Percentiles rank a stretch among this genome's conserved stretches.
These are phyloP conservation scores for Schwanniomyces polymorphus DNA, from an alignment of 805 yeast genomes.

Conservation along the genomic window DNA sequence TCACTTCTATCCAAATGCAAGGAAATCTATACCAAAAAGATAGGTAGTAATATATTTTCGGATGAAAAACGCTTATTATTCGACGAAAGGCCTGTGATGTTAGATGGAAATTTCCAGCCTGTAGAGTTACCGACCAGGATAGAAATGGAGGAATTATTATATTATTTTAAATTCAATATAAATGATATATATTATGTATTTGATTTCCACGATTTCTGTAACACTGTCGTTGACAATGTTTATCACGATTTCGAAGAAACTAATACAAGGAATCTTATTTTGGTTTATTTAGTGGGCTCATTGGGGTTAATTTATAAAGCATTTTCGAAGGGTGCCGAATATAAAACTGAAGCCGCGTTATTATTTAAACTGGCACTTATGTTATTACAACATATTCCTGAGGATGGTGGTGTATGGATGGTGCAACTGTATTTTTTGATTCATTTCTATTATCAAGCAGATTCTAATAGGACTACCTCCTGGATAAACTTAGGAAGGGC, in stretches of 20 bases:
- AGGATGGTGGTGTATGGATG: slow-evolving; percentile 42
- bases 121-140: slow-evolving; percentile 6
- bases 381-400: slow-evolving; percentile 28
- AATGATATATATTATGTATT: slow-evolving; percentile 41
- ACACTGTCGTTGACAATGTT: slow-evolving; percentile 23
- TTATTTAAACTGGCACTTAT: slow-evolving; percentile 36
- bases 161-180: slow-evolving; percentile 34
- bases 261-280: slow-evolving; percentile 22
- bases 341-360: slow-evolving; percentile 23
- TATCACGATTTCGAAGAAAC: slow-evolving; percentile 28
- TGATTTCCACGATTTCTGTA: slow-evolving; percentile 30
- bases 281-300: slow-evolving; percentile 40
- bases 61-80: slow-evolving; percentile 36
- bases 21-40: slow-evolving; percentile 28
- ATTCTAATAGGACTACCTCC: slow-evolving; percentile 40
- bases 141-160: slow-evolving; percentile 5
- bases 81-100: slow-evolving; percentile 31
- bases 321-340: slow-evolving; percentile 20
- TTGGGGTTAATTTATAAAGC: slow-evolving; percentile 39
- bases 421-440: slow-evolving; percentile 40
- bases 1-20: slow-evolving; percentile 42
- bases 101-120: slow-evolving; percentile 12
- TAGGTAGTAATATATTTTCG: slow-evolving; percentile 36
- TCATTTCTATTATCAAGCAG: slow-evolving; percentile 39
- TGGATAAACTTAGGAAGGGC: slow-evolving; percentile 46